These are phyloP conservation scores for Phytopythium vexans DNA, from an alignment of 352 stramenopile species.

Conservation along the genomic window DNA sequence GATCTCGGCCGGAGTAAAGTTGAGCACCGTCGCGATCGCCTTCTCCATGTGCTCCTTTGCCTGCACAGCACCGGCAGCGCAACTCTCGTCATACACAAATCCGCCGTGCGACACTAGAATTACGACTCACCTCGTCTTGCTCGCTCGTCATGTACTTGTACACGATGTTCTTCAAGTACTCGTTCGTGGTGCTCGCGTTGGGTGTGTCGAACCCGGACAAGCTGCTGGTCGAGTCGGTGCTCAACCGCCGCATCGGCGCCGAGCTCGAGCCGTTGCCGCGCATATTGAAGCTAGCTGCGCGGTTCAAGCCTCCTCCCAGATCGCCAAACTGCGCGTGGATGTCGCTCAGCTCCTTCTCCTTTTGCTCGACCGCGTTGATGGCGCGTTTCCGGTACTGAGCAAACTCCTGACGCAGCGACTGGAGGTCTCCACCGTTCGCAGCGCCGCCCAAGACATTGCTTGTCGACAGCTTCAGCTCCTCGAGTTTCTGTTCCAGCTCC, in stretches of 20 bases:
- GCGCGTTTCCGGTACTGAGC: slow-evolving; percentile 75
- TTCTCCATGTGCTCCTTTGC: slow-evolving; percentile 89
- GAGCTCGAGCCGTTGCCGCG: slow-evolving; percentile 16
- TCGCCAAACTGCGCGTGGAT: slow-evolving; percentile 66
- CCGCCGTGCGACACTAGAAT: slow-evolving; percentile 1
- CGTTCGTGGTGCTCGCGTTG: slow-evolving; percentile 77
- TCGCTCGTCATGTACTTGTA: slow-evolving; percentile 91
- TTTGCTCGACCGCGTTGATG: slow-evolving; percentile 77
- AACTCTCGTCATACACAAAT: slow-evolving; percentile 1
- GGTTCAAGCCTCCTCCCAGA: slow-evolving; percentile 28
- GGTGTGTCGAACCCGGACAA: slow-evolving; percentile 79
- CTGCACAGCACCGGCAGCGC: slow-evolving; percentile 10
- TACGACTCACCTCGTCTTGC: slow-evolving; percentile 52
- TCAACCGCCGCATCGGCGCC: slow-evolving; percentile 58
- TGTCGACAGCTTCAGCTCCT: slow-evolving; percentile 49
- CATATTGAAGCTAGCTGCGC: slow-evolving; percentile 24
- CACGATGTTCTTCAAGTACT: slow-evolving; percentile 91
- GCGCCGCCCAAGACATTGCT: slow-evolving; percentile 25
- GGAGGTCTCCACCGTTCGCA: slow-evolving; percentile 43
- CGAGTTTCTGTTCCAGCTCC: slow-evolving; percentile 70
- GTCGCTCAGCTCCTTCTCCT: slow-evolving; percentile 73
- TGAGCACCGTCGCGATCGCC: slow-evolving; percentile 83
- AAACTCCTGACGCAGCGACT: slow-evolving; percentile 73
- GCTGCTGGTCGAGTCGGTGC: slow-evolving; percentile 75
- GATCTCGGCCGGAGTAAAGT: slow-evolving; percentile 74